phyloP scores from a whole-genome alignment of 2,329 filamentous ascomycete species.

The Aspergillus viridinutans region DNA sequence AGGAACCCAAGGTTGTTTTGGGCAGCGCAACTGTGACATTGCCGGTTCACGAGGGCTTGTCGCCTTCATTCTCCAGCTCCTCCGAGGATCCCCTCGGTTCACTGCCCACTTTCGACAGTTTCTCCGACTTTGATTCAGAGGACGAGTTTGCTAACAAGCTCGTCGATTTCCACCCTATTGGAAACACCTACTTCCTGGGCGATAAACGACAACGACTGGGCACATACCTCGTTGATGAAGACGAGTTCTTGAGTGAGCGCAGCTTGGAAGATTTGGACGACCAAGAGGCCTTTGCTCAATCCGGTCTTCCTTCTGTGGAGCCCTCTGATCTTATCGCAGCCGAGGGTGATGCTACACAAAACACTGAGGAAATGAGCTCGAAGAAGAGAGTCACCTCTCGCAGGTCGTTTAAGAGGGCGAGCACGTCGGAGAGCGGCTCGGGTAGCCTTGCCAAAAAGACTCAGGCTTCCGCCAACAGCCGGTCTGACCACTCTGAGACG shows the following conservation, averaged over 20 bases:
- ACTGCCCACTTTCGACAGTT: conserved; percentile 73
- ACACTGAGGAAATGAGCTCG: conserved; percentile 39
- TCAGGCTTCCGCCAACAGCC: conserved; percentile 27
- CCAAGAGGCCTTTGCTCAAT: conserved; percentile 53
- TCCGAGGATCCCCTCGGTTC: conserved; percentile 51
- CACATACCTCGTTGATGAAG: conserved; percentile 68
- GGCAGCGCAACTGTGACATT: conserved; percentile 35
- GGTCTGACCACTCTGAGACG: conserved; percentile 31
- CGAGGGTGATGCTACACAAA: conserved; percentile 42
- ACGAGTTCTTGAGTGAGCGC: conserved; percentile 70
- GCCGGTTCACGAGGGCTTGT: conserved; percentile 34
- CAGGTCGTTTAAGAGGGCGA: conserved; percentile 33
- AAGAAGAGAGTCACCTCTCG: conserved; percentile 45
- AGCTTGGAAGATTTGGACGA: conserved; percentile 74
- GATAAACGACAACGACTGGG: conserved; percentile 71
- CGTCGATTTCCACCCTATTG: conserved; percentile 61
- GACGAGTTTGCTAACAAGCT: conserved; percentile 77
- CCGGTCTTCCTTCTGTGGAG: conserved; percentile 59
- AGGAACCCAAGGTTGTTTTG: conserved; percentile 35
- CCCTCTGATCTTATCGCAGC: conserved; percentile 38
- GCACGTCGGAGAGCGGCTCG: conserved; percentile 25
- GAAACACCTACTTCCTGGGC: conserved; percentile 57
- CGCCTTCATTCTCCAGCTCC: conserved; percentile 38
- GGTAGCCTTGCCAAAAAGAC: conserved; percentile 25
- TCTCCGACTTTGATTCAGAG: conserved; percentile 86